A percentile compares a stretch with the other conserved stretches of the same genome.
Conservation (phyloP, 352 stramenopile genomes). For the Blastocystis sp. region DNA sequence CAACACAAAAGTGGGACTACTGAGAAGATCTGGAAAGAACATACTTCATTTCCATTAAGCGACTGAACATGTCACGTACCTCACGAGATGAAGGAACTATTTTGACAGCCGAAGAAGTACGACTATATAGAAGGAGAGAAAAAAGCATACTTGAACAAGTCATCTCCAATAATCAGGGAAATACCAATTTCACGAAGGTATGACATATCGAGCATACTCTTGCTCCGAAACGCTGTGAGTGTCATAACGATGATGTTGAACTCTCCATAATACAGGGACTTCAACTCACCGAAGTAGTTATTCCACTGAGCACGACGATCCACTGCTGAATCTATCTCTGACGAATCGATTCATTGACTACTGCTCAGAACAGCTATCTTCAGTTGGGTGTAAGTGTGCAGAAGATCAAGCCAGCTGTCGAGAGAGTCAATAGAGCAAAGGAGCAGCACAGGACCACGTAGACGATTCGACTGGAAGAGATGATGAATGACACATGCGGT, state of each 20-base stretch:
- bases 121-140: not conserved
- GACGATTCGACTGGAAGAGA: not conserved
- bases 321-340: not conserved
- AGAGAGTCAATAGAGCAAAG: not conserved
- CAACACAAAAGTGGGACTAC: slow-evolving; percentile 16
- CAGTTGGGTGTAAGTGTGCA: slow-evolving; percentile 2
- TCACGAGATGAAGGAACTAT: not conserved
- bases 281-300: not conserved
- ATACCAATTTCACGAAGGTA: not conserved
- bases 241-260: slow-evolving; percentile 29
- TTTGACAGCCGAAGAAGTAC: not conserved
- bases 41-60: slow-evolving; percentile 8
- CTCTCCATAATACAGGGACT: not conserved
- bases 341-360: not conserved
- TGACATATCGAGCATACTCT: not conserved
- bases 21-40: not conserved
- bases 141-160: not conserved
- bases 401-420: not conserved
- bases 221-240: not conserved
- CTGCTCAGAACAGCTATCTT: slow-evolving; percentile 24
- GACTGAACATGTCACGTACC: not conserved
- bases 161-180: not conserved
- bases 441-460: slow-evolving; percentile 1
- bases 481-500: not conserved
- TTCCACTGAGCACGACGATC: not conserved